Conservation (phyloP, 352 stramenopile genomes). For the Pythium periplocum region DNA sequence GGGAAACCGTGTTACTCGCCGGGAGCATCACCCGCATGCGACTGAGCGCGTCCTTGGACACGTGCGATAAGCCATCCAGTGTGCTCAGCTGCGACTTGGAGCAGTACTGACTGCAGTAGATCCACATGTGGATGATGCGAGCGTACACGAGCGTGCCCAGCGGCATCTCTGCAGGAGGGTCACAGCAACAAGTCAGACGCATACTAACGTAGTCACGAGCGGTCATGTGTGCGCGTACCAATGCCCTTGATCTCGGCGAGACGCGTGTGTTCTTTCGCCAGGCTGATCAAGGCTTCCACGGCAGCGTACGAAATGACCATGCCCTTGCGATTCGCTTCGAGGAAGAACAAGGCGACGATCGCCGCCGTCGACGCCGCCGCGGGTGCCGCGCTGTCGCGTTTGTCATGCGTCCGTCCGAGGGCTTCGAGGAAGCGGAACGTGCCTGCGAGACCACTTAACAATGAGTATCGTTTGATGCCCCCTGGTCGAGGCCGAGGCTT, state of each 20-base stretch:
- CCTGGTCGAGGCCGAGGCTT: neutral
- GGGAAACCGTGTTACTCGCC: conserved; percentile 26
- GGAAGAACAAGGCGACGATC: conserved; percentile 27
- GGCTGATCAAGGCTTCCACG: conserved; percentile 34
- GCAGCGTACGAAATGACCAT: conserved; percentile 46
- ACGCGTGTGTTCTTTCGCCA: conserved; percentile 26
- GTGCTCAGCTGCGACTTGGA: conserved; percentile 34
- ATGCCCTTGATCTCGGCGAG: conserved; percentile 41
- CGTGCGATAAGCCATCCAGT: conserved; percentile 45
- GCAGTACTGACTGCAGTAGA: conserved; percentile 46
- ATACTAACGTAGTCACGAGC: too few species aligned
- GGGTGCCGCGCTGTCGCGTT: conserved; percentile 1
- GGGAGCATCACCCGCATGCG: conserved; percentile 61
- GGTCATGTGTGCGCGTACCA: conserved; percentile 18
- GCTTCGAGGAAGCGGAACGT: conserved; percentile 47
- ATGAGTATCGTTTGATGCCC: too few species aligned
- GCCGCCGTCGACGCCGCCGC: conserved; percentile 32
- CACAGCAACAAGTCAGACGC: neutral
- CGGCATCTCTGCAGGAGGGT: conserved; percentile 26
- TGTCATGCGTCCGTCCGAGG: conserved; percentile 14
- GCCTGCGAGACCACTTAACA: conserved; percentile 5
- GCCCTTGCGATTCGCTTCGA: conserved; percentile 41
- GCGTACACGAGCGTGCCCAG: conserved; percentile 29
- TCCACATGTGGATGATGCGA: conserved; percentile 63
- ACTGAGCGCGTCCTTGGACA: conserved; percentile 23